Percentiles rank a stretch among this genome's conserved stretches.
Evolutionary conservation across 768 basidiomycete species (phyloP).

Genomic region (Scleroderma citrinum): DNA sequence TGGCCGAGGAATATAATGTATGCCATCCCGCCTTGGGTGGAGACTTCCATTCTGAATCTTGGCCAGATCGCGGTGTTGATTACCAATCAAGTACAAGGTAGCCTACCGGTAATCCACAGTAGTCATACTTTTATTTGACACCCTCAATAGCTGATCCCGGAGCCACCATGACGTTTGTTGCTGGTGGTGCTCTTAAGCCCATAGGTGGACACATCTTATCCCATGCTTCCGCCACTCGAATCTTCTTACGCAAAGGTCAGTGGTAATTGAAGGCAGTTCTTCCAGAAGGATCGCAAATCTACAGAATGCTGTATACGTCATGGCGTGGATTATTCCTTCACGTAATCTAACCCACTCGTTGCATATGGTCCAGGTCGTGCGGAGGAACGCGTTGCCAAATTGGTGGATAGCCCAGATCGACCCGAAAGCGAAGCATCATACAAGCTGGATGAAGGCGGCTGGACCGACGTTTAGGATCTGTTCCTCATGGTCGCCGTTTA

Average conservation of each 20-base stretch:
- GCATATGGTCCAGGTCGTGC: constrained; percentile 57
- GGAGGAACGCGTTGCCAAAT: constrained; percentile 85
- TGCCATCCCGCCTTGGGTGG: constrained; percentile 9
- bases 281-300: not conserved
- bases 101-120: constrained; percentile 1
- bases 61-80: constrained; percentile 74
- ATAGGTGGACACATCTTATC: constrained; percentile 88
- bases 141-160: constrained; percentile 75
- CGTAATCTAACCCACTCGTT: not conserved
- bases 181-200: constrained; percentile 87
- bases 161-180: constrained; percentile 92
- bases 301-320: not conserved
- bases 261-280: not conserved
- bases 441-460: constrained; percentile 87
- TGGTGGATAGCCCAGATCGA: constrained; percentile 84
- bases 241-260: constrained; percentile 83
- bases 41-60: constrained; percentile 4
- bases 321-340: too few species aligned
- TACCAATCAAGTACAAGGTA: constrained; percentile 92
- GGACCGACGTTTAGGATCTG: constrained; percentile 62
- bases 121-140: constrained; percentile 3
- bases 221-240: constrained; percentile 79
- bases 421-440: constrained; percentile 91
- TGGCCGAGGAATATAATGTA: constrained; percentile 90
- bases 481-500: too few species aligned